Percentiles rank a stretch among this genome's conserved stretches.
These are phyloP conservation scores for Tylopilus intermedius DNA, from an alignment of 768 basidiomycete species.

Conservation along the genomic window DNA sequence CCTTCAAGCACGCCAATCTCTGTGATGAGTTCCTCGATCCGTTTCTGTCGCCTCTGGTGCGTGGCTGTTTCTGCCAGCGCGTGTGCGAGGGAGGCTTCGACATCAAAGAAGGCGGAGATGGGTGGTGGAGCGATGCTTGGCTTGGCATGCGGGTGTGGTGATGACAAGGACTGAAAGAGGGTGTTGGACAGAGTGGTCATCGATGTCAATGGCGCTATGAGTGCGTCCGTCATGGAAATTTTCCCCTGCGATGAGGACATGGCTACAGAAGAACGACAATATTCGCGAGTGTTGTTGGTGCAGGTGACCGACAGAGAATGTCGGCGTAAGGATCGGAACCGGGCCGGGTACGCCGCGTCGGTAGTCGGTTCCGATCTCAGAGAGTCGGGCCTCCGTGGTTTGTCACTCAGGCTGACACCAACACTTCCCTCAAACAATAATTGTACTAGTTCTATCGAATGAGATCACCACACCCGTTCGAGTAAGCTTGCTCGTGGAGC, in stretches of 20 bases:
- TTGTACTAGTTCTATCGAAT: no score
- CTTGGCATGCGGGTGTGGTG: slow-evolving; percentile 40
- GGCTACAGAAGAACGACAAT: not conserved
- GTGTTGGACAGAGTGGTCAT: slow-evolving; percentile 61
- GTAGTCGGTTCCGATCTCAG: no score
- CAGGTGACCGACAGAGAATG: no score
- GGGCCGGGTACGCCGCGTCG: no score
- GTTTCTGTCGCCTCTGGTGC: slow-evolving; percentile 73
- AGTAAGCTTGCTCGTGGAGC: no score
- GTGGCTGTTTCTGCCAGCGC: slow-evolving; percentile 61
- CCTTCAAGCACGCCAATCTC: slow-evolving; percentile 67
- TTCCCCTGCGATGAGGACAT: slow-evolving; percentile 11
- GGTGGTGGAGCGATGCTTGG: slow-evolving; percentile 40
- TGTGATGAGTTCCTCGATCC: slow-evolving; percentile 63
- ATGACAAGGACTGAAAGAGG: slow-evolving; percentile 70
- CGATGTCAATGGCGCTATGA: slow-evolving; percentile 58
- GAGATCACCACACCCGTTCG: no score
- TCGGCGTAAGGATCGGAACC: no score
- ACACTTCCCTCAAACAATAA: no score
- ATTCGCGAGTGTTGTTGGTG: not conserved
- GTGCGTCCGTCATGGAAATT: slow-evolving; percentile 51
- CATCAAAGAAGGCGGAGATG: slow-evolving; percentile 51
- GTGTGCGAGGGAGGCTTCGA: slow-evolving; percentile 59
- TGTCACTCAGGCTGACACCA: no score
- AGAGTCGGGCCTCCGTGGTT: no score